Base-by-base conservation (phyloP, 495 filamentous ascomycete genomes). In the Xylaria palmicola region DNA sequence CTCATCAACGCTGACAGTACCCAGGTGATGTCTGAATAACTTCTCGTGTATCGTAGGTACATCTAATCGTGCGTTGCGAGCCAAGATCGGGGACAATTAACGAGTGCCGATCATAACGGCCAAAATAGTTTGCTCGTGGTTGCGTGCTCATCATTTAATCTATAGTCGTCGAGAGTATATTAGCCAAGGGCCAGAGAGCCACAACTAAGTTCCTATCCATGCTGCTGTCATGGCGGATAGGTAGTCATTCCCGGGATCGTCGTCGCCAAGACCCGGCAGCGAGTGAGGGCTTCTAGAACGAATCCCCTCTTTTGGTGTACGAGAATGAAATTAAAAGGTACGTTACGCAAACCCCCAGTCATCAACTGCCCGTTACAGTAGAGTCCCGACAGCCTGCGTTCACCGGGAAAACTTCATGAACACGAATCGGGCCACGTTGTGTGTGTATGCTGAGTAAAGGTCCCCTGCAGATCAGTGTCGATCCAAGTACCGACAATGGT, bases 381-480 rank as follows among this genome's bases (percentile, higher is more conserved):
- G 32, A 10, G n/a, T 34, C 9, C 27, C 34, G 12, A 7, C 27
- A 30, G n/a, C 48, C 32, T 53, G 36, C 0, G 32, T 53, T 53
- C 5, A 20, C 9, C 37, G 30, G 19, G 13, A 37, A 24, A 49
- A 70, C 15, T 32, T 53, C n/a, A 37, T 20, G 36, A 40, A 17
- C 37, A 55, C 36, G 34, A 55, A 30, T 32, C 39, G 17, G n/a
- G n/a, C n/a, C 39, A 34, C 26, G 53, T 1, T 34, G 34, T 56
- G 4, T 5, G n/a, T 34, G 17, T 56, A 6, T 22, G 39, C 24
- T 44, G 39, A 44, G 53, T 44, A 56, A 32, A 44, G 7, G 6
- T 30, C 53, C 53, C 53, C 53, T 56, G 53, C 22, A 24, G 53
- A 56, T 56, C 53, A 44, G 44, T 34, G 39, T 43, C 27, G 53